Conservation (phyloP, 2,329 filamentous ascomycete species). For the Fusarium piperis region DNA sequence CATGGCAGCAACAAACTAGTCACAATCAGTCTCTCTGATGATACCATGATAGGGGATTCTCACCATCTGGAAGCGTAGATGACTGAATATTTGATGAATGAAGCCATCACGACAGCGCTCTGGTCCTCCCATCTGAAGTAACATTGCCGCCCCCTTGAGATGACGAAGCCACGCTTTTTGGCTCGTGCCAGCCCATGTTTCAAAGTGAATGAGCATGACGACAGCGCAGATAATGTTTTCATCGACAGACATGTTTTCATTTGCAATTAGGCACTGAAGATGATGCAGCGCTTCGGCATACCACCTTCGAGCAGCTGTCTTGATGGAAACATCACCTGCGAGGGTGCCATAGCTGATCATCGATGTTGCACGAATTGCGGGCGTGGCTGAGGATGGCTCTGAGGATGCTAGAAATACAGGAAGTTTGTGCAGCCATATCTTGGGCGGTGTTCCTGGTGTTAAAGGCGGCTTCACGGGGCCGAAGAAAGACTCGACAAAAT, state of each 20-base stretch:
- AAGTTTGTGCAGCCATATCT: constrained; percentile 14
- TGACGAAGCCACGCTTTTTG: constrained; percentile 13
- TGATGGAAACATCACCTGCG: constrained; percentile 4
- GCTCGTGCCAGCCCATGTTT: constrained; percentile 16
- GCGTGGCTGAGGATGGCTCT: not conserved
- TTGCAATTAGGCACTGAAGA: not conserved
- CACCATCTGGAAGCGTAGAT: constrained; percentile 14
- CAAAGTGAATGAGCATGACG: constrained; percentile 16
- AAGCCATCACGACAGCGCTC: constrained; percentile 9
- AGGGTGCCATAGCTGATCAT: constrained; percentile 20
- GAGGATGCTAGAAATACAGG: not conserved
- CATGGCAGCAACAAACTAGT: constrained; percentile 13
- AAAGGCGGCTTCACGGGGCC: constrained; percentile 4
- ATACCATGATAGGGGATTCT: not conserved
- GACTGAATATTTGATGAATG: constrained; percentile 16
- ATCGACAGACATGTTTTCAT: not conserved
- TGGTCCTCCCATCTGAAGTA: constrained; percentile 2
- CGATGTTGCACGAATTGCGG: constrained; percentile 16
- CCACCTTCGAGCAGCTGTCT: constrained; percentile 5
- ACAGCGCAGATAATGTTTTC: not conserved
- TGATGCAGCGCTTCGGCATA: constrained; percentile 6
- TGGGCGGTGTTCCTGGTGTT: not conserved
- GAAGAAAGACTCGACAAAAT: constrained; percentile 22
- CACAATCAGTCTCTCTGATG: not conserved
- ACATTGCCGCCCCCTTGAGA: constrained; percentile 6